Evolutionary conservation across 83 land plant genomes (phyloP).

Genomic region (Picea mariana): DNA sequence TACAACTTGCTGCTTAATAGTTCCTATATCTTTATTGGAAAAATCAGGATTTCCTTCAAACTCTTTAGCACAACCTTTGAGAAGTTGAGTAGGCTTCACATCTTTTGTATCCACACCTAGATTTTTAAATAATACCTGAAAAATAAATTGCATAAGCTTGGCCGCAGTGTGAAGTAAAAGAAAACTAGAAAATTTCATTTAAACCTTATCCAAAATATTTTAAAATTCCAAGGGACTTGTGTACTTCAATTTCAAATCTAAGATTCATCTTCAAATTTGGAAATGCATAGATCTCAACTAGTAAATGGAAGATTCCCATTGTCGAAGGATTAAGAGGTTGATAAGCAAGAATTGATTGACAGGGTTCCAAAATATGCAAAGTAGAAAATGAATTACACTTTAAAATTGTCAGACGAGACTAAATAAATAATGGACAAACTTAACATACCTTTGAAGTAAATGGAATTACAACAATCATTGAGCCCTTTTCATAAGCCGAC

Average conservation of each 20-base stretch:
- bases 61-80: slow-evolving; percentile 62
- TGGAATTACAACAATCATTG: no score
- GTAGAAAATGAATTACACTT: no score
- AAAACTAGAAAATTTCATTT: not conserved
- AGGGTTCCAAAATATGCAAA: no score
- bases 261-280: slow-evolving; percentile 98
- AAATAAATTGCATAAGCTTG: not conserved
- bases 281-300: slow-evolving; percentile 89
- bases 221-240: not conserved
- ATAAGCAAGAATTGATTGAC: slow-evolving; percentile 68
- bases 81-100: slow-evolving; percentile 65
- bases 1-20: slow-evolving; percentile 41
- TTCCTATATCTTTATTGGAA: slow-evolving; percentile 77
- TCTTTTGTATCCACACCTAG: no score
- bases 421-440: no score
- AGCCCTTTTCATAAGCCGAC: slow-evolving; percentile 97
- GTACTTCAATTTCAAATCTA: slow-evolving; percentile 97
- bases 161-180: not conserved
- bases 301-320: slow-evolving; percentile 87
- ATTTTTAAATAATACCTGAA: no score
- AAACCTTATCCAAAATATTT: no score
- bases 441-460: no score
- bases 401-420: no score
- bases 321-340: slow-evolving; percentile 99
- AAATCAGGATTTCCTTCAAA: slow-evolving; percentile 58